A percentile compares a stretch with the other conserved stretches of the same genome.
Evolutionary conservation across 2,329 filamentous ascomycete species (phyloP).

Genomic region (Phyllosticta paracitricarpa): DNA sequence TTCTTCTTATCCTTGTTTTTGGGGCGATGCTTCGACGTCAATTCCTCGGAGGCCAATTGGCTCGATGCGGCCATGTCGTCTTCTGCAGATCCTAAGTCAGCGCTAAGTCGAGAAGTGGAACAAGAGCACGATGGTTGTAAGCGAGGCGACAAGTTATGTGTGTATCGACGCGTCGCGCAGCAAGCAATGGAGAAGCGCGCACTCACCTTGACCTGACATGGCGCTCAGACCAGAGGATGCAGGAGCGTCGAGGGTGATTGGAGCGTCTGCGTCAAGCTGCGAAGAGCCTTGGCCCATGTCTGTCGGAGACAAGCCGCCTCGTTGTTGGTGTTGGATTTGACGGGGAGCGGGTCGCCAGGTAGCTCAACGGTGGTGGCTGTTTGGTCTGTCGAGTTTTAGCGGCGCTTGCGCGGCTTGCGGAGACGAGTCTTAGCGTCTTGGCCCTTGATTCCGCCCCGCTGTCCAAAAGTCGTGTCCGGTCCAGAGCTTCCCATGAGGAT

Average conservation of each 20-base stretch:
- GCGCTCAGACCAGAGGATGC: neutral
- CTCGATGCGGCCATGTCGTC: constrained; percentile 11
- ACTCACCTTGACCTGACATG: neutral
- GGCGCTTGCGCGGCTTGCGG: neutral
- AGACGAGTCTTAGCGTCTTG: neutral
- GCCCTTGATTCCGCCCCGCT: neutral
- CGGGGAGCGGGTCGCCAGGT: neutral
- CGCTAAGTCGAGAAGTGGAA: neutral
- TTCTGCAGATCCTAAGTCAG: neutral
- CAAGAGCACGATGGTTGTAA: neutral
- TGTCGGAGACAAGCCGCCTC: neutral
- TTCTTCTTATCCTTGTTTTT: neutral
- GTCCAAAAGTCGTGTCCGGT: neutral
- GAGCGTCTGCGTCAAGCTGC: neutral
- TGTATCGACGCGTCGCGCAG: neutral
- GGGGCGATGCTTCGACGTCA: neutral
- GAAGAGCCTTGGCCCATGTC: neutral
- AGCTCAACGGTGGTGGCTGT: neutral
- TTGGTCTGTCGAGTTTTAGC: neutral
- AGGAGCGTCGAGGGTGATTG: neutral
- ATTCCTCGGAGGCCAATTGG: constrained; percentile 1
- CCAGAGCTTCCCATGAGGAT: neutral
- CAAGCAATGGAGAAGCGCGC: neutral
- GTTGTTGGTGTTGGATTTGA: neutral
- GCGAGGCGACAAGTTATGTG: neutral